These are phyloP conservation scores for Ustilago tritici DNA, from an alignment of 1,284 basidiomycete species.

Conservation along the genomic window DNA sequence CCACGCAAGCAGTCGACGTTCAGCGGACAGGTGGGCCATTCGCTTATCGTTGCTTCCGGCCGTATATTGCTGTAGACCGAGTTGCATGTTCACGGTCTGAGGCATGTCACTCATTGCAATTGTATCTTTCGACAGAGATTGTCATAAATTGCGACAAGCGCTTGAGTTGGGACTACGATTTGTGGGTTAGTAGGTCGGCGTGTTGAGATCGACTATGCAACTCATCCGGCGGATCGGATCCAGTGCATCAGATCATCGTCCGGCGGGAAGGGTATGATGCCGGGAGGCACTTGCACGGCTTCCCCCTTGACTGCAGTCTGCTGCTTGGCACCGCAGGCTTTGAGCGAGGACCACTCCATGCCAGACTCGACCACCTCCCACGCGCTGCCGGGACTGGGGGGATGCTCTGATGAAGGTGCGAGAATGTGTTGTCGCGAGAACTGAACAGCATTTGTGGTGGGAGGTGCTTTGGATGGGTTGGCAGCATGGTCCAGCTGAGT, in stretches of 20 bases:
- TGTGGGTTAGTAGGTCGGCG: neutral
- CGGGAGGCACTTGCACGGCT: neutral
- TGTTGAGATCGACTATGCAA: neutral
- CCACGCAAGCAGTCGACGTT: neutral
- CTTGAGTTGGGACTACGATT: neutral
- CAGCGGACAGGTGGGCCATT: neutral
- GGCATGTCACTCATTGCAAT: neutral
- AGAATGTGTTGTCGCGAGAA: neutral
- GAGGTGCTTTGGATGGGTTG: conserved; percentile 4
- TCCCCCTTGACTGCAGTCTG: neutral
- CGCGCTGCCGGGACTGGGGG: neutral
- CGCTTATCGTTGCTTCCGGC: neutral
- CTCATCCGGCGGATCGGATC: neutral
- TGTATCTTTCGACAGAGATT: neutral
- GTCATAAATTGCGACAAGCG: neutral
- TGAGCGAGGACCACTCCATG: neutral
- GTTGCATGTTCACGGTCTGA: neutral
- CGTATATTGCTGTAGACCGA: neutral
- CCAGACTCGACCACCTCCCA: neutral
- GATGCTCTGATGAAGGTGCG: neutral
- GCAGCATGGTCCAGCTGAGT: conserved; percentile 10
- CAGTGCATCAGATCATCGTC: neutral
- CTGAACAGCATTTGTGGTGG: neutral
- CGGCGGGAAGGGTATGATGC: neutral
- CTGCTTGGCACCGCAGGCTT: neutral